These are phyloP conservation scores for Blastobotrys apis DNA, from an alignment of 1,139 yeast genomes.

Conservation along the genomic window DNA sequence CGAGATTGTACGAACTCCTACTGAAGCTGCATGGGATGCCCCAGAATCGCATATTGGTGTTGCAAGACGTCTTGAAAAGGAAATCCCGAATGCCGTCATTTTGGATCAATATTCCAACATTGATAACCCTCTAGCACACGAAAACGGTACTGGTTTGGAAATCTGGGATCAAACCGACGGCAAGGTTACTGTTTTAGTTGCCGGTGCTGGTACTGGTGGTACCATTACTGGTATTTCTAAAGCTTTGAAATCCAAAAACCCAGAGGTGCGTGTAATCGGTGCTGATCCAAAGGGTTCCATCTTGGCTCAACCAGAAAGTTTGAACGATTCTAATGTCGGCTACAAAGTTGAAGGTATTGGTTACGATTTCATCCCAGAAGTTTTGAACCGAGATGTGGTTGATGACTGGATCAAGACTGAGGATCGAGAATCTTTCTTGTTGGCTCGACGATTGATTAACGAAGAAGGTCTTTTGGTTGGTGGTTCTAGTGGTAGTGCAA, in stretches of 20 bases:
- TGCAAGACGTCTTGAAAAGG: conserved; percentile 74
- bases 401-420: conserved; percentile 87
- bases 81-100: conserved; percentile 81
- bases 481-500: conserved; percentile 83
- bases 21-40: conserved; percentile 91
- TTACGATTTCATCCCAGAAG: conserved; percentile 84
- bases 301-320: conserved; percentile 73
- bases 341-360: conserved; percentile 92
- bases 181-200: conserved; percentile 68
- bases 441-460: conserved; percentile 76
- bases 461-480: conserved; percentile 89
- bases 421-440: conserved; percentile 73
- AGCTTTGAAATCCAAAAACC: conserved; percentile 69
- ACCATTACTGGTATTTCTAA: conserved; percentile 74
- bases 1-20: conserved; percentile 86
- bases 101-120: conserved; percentile 78
- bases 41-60: conserved; percentile 92
- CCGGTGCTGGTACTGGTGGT: conserved; percentile 93
- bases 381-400: conserved; percentile 59
- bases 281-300: conserved; percentile 90
- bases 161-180: conserved; percentile 81
- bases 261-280: conserved; percentile 59
- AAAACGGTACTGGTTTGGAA: conserved; percentile 79
- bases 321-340: conserved; percentile 51
- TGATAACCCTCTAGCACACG: conserved; percentile 82